Percentiles rank a stretch among this genome's conserved stretches.
phyloP scores from a whole-genome alignment of 495 filamentous ascomycete species.

The Penicillium pulvis region DNA sequence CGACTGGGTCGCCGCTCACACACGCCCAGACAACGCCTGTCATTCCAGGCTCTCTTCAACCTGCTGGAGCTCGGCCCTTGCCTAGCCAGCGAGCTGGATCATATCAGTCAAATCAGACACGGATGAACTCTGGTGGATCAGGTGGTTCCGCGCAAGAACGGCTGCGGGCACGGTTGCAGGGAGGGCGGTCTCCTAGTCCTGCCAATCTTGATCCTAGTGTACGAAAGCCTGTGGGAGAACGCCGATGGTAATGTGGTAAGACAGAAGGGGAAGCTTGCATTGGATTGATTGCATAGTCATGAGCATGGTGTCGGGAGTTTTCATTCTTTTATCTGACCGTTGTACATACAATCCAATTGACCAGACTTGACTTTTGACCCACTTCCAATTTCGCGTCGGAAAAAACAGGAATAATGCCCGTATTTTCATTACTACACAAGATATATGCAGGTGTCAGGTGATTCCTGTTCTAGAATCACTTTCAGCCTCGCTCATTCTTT shows the following conservation, averaged over 20 bases:
- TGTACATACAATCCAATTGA: slow-evolving; percentile 1
- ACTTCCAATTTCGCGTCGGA: not conserved
- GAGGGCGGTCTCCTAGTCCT: slow-evolving; percentile 48
- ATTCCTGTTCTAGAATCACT: not conserved
- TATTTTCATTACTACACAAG: not conserved
- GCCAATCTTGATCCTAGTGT: slow-evolving; percentile 35
- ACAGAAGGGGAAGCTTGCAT: slow-evolving; percentile 3
- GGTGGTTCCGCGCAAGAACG: slow-evolving; percentile 62
- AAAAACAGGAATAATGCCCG: not conserved
- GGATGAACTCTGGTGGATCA: slow-evolving; percentile 39
- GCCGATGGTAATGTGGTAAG: slow-evolving; percentile 14
- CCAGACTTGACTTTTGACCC: not conserved
- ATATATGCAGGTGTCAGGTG: not conserved
- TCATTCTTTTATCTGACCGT: not conserved
- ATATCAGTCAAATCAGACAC: slow-evolving; percentile 55
- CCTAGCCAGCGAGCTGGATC: slow-evolving; percentile 73
- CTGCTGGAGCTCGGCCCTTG: slow-evolving; percentile 55
- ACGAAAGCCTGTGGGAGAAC: slow-evolving; percentile 40
- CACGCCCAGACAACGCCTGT: slow-evolving; percentile 19
- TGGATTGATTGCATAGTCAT: slow-evolving; percentile 21
- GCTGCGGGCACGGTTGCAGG: slow-evolving; percentile 66
- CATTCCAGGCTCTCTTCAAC: slow-evolving; percentile 31
- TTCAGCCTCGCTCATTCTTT: not conserved
- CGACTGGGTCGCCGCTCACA: slow-evolving; percentile 18
- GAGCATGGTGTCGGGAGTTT: slow-evolving; percentile 31